Conservation (phyloP, 257 asterid species). For the Capsicum rhomboideum region DNA sequence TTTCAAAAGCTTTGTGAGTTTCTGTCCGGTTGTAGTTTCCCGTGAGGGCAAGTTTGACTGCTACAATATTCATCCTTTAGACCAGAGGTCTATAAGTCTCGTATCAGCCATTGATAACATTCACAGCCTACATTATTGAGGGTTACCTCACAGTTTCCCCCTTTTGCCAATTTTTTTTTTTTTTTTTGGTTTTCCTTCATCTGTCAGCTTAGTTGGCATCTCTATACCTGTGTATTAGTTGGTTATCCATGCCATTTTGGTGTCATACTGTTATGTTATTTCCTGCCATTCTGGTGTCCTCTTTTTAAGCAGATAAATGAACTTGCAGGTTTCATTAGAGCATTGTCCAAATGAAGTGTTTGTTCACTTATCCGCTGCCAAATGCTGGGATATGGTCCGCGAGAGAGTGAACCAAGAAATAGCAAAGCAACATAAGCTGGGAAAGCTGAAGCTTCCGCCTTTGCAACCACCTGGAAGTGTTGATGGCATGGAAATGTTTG, state of each 20-base stretch:
- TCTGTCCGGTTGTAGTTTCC: neutral
- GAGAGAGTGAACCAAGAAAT: slow-evolving; percentile 90
- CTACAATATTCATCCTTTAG: neutral
- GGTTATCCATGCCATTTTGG: neutral
- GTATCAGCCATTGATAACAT: neutral
- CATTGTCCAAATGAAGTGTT: slow-evolving; percentile 70
- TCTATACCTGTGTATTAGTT: neutral
- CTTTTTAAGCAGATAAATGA: neutral
- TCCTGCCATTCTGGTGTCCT: neutral
- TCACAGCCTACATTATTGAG: neutral
- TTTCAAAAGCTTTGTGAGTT: neutral
- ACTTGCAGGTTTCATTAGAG: slow-evolving; percentile 66
- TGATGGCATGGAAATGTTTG: slow-evolving; percentile 97
- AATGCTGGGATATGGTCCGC: slow-evolving; percentile 96
- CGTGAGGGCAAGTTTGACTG: neutral
- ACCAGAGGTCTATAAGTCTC: too few relatives aligned
- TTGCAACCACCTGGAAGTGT: slow-evolving; percentile 97
- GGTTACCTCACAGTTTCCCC: neutral
- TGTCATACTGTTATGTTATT: neutral
- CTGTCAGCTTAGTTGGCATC: neutral
- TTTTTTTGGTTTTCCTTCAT: neutral
- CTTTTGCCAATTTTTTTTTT: neutral
- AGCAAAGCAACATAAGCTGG: slow-evolving; percentile 70
- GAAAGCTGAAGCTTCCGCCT: slow-evolving; percentile 70
- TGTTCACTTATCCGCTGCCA: slow-evolving; percentile 56